These are phyloP conservation scores for Quercus ilex DNA, from an alignment of 306 rosid genomes.

Conservation along the genomic window DNA sequence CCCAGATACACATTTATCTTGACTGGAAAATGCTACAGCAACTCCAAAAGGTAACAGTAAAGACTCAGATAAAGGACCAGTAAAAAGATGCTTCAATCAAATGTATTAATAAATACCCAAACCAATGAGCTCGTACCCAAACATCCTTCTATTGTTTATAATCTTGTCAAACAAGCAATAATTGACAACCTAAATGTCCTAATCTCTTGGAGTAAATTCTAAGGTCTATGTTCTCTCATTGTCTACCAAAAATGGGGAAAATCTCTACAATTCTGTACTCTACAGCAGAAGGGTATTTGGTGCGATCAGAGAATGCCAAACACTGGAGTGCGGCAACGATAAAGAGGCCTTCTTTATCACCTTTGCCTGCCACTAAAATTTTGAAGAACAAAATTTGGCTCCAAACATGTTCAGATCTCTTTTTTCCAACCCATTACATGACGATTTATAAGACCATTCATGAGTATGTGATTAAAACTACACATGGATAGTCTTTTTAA, in stretches of 20 bases:
- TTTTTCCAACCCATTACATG: too few species aligned
- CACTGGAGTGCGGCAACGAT: not conserved
- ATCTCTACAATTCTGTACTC: constrained; percentile 17
- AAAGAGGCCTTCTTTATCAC: constrained; percentile 7
- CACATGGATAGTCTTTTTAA: too few species aligned
- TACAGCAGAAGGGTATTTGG: not conserved
- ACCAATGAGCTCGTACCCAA: not conserved
- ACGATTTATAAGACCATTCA: too few species aligned
- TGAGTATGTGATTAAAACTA: too few species aligned
- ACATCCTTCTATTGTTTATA: not conserved
- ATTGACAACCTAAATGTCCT: not conserved
- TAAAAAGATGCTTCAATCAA: not conserved
- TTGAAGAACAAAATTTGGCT: not conserved
- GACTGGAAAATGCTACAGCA: too few species aligned
- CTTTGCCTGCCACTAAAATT: constrained; percentile 8
- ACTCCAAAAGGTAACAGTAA: too few species aligned
- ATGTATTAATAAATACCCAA: not conserved
- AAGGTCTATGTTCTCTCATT: not conserved
- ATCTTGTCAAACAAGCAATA: not conserved
- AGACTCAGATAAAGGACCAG: not conserved
- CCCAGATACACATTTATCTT: not conserved
- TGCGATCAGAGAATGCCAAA: constrained; percentile 20
- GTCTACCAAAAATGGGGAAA: not conserved
- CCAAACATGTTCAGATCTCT: too few species aligned
- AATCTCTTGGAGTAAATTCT: not conserved